Base-by-base conservation (phyloP, 2,329 filamentous ascomycete species). In the Arthrinium phaeospermum region DNA sequence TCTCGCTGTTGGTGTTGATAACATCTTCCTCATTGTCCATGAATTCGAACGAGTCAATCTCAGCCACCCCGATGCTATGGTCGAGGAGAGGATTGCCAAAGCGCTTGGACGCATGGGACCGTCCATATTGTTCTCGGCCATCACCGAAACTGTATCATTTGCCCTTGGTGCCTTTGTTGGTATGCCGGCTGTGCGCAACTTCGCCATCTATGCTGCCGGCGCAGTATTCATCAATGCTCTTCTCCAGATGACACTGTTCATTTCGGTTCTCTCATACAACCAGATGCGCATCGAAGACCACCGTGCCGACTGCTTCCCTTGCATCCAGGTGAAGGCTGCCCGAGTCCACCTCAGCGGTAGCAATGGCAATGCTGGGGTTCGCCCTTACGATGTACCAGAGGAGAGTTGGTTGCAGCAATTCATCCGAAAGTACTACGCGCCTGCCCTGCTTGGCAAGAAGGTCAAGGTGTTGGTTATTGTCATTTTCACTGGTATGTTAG, bases 11-110 rank as follows among this genome's bases (percentile, higher is more conserved):
- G 96, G 96, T 67, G 97, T 99, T 3, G 96, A 99, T 87, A 99
- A 99, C 80, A 98, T 99, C 78, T 99, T 99, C 84, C 86, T 99
- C 71, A 98, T 99, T 73, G 96, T 99, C 0, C 96, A 99, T 82
- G 96, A 99, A 82, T 97, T 99, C 73, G 96, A 99, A 80, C 90
- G 96, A 44, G 93, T 98, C 80, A 99, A 99, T 78, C 85, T 95
- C 76, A 97, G 93, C 81, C 93, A 98, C 78, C 94, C 95, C 0
- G 95, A 98, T 78, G 93, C 95, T 74, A 89, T 93, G 81, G 92
- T 99, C 2, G 93, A 97, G 76, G 91, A 95, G 78, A 90, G 96
- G 37, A 91, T 98, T 71, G 93, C 94, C 7, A 92, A 93, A 78
- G 94, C 96, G 3, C 86, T 98, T n/a, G 96, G 96, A 30, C 91